phyloP scores from a whole-genome alignment of 345 rosid species.

The Camelina neglecta region DNA sequence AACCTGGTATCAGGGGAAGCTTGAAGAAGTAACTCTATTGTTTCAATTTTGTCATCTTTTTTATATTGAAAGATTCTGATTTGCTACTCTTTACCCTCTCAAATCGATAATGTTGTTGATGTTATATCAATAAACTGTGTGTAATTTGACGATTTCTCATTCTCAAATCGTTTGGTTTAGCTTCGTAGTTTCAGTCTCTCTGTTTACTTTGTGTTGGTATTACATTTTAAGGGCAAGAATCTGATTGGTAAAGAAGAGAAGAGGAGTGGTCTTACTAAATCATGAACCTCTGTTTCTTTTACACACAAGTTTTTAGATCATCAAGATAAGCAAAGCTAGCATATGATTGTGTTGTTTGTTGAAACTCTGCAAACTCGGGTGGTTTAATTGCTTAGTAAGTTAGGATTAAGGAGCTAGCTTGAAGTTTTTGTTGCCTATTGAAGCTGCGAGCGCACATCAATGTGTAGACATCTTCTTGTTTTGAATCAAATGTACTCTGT shows the following conservation, averaged over 20 bases:
- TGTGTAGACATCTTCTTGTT: neutral
- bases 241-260: neutral
- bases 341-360: neutral
- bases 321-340: neutral
- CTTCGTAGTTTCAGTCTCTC: neutral
- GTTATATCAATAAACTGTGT: conserved; percentile 3
- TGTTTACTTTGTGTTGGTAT: neutral
- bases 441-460: conserved; percentile 3
- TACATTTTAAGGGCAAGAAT: conserved; percentile 5
- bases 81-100: neutral
- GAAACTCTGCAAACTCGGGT: neutral
- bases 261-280: neutral
- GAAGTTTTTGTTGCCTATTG: neutral
- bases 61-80: neutral
- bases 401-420: conserved; percentile 10
- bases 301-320: neutral
- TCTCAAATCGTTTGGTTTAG: conserved; percentile 10
- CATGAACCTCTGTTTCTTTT: neutral
- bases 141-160: neutral
- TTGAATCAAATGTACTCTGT: neutral
- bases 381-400: neutral
- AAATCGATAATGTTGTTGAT: conserved; percentile 13
- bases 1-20: conserved; percentile 62
- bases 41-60: conserved; percentile 19
- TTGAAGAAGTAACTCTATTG: conserved; percentile 50